These are phyloP conservation scores for Sedum album DNA, from an alignment of 164 flowering plant species.

Conservation along the genomic window DNA sequence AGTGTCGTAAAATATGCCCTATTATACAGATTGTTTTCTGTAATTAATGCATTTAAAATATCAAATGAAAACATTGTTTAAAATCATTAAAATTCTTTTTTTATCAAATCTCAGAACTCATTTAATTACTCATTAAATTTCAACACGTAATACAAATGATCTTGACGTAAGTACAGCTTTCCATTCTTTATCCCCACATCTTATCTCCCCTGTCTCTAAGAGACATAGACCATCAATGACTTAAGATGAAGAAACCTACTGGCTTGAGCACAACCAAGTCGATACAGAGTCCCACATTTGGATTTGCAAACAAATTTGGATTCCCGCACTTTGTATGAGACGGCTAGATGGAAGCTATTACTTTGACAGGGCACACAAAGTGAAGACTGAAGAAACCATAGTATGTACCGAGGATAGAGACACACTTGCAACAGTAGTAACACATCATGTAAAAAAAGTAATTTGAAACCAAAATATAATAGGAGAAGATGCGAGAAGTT, in stretches of 20 bases:
- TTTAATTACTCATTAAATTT: background rate
- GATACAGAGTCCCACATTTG: background rate
- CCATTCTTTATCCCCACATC: background rate
- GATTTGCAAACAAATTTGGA: background rate
- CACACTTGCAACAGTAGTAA: background rate
- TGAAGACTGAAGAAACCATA: too few relatives aligned
- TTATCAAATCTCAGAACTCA: background rate
- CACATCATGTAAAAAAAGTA: background rate
- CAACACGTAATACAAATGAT: background rate
- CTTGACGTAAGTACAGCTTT: background rate
- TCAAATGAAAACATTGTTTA: too few relatives aligned
- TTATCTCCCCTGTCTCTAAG: background rate
- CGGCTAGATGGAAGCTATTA: background rate
- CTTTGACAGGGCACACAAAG: background rate
- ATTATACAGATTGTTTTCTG: too few relatives aligned
- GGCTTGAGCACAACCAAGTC: background rate
- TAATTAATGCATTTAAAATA: background rate
- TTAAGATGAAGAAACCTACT: background rate
- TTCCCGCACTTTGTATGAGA: too few relatives aligned
- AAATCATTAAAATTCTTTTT: background rate
- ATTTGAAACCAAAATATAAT: background rate
- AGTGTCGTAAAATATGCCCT: too few relatives aligned
- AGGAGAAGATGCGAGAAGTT: background rate
- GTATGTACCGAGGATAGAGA: conserved; percentile 2
- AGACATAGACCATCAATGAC: background rate